phyloP scores from a whole-genome alignment of 345 rosid genomes.

The Carallia brachiata region DNA sequence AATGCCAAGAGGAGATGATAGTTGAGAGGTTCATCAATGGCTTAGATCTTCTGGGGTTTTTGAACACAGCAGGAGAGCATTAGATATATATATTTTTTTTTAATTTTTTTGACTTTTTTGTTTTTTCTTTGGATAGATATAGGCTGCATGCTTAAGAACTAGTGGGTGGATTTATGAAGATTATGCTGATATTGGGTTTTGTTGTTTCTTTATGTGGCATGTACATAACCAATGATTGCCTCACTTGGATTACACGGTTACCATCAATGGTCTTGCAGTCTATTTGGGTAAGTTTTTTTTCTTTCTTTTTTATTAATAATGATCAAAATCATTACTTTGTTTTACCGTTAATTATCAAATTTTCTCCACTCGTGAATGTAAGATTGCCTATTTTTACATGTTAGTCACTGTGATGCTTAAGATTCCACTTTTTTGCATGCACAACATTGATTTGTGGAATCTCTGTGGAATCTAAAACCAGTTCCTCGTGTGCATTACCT shows the following conservation, averaged over 20 bases:
- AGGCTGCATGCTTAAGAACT: background rate
- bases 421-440: conserved; percentile 19
- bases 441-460: conserved; percentile 8
- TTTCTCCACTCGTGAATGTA: conserved; percentile 12
- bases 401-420: conserved; percentile 9
- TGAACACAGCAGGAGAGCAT: background rate
- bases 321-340: conserved; percentile 29
- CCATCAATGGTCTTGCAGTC: conserved; percentile 50
- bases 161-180: conserved; percentile 19
- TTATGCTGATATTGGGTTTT: conserved; percentile 32
- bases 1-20: background rate
- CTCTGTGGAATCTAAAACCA: conserved; percentile 11
- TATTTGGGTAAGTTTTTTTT: conserved; percentile 66
- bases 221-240: conserved; percentile 47
- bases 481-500: background rate
- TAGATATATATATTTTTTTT: conserved; percentile 8
- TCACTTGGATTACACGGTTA: conserved; percentile 38
- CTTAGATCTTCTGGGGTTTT: conserved; percentile 14
- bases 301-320: background rate
- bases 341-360: conserved; percentile 12
- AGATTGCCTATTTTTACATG: conserved; percentile 20
- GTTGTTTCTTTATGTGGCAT: conserved; percentile 41
- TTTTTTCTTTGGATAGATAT: no score
- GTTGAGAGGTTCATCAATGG: background rate
- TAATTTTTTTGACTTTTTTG: background rate